A percentile compares a stretch with the other conserved stretches of the same genome.
These are phyloP conservation scores for Colletotrichum cereale DNA, from an alignment of 2,329 filamentous ascomycete species.

Conservation along the genomic window DNA sequence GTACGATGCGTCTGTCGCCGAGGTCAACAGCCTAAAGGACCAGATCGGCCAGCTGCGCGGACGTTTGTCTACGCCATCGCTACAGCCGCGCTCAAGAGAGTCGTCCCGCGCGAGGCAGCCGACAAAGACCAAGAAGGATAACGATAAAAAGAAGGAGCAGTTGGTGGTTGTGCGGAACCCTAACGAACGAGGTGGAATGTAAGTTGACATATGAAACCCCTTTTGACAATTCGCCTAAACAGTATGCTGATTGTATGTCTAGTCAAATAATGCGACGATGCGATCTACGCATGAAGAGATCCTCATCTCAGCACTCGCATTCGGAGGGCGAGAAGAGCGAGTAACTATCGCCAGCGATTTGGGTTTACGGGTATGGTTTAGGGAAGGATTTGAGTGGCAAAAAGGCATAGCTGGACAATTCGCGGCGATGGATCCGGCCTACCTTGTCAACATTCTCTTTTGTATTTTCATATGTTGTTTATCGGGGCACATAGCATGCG, in stretches of 20 bases:
- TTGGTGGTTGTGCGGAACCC: slow-evolving; percentile 40
- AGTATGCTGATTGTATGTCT: slow-evolving; percentile 21
- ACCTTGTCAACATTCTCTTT: slow-evolving; percentile 10
- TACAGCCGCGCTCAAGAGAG: slow-evolving; percentile 22
- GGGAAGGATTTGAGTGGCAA: background rate
- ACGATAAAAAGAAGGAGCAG: slow-evolving; percentile 41
- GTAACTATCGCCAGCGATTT: background rate
- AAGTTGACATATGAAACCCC: slow-evolving; percentile 10
- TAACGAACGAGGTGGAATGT: slow-evolving; percentile 40
- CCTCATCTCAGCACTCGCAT: slow-evolving; percentile 28
- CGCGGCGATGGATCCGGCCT: background rate
- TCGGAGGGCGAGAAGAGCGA: slow-evolving; percentile 39
- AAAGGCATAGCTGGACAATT: background rate
- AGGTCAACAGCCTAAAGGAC: slow-evolving; percentile 33
- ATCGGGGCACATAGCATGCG: slow-evolving; percentile 8
- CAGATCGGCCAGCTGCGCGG: slow-evolving; percentile 36
- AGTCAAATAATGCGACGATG: slow-evolving; percentile 40
- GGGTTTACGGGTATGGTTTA: slow-evolving; percentile 7
- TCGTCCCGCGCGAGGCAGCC: slow-evolving; percentile 25
- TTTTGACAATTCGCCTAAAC: background rate
- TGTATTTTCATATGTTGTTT: slow-evolving; percentile 14
- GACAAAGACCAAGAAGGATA: slow-evolving; percentile 36
- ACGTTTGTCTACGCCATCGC: slow-evolving; percentile 32
- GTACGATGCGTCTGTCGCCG: slow-evolving; percentile 34
- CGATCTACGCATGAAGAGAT: slow-evolving; percentile 35